phyloP scores from a whole-genome alignment of 202 grass and related monocot genomes.

The Cymbopogon flexuosus region DNA sequence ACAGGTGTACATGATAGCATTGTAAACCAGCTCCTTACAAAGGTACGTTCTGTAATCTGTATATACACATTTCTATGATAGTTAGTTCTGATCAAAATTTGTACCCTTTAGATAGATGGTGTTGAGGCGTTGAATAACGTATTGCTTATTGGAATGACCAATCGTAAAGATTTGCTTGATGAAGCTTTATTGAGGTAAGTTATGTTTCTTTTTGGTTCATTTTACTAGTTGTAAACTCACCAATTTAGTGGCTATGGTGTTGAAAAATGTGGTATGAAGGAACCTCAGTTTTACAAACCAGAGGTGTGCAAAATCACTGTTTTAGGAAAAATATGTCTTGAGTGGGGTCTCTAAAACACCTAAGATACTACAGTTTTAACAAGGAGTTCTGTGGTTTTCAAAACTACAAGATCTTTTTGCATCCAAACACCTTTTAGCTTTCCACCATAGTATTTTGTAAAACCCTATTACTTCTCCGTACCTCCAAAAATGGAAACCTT shows the following conservation, averaged over 20 bases:
- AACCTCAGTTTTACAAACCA: neutral
- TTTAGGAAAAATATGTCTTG: neutral
- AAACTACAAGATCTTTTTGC: neutral
- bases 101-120: constrained; percentile 74
- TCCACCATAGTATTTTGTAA: neutral
- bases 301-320: neutral
- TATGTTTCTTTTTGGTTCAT: constrained; percentile 23
- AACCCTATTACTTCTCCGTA: neutral
- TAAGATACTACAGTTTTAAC: neutral
- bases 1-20: constrained; percentile 95
- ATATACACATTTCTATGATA: constrained; percentile 21
- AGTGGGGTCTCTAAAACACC: neutral
- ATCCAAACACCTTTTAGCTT: neutral
- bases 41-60: constrained; percentile 47
- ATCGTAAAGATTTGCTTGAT: constrained; percentile 92
- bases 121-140: constrained; percentile 92
- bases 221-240: neutral
- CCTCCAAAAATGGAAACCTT: neutral
- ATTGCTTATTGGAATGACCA: constrained; percentile 97
- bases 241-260: neutral
- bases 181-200: constrained; percentile 81
- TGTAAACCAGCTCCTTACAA: constrained; percentile 96
- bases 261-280: neutral
- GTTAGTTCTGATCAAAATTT: constrained; percentile 31
- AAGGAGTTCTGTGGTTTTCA: neutral